Evolutionary conservation across 148 eudicot species (phyloP), one percentile per base, ranked within the genome.

Genomic region (Rhododendron kiyosumense): DNA sequence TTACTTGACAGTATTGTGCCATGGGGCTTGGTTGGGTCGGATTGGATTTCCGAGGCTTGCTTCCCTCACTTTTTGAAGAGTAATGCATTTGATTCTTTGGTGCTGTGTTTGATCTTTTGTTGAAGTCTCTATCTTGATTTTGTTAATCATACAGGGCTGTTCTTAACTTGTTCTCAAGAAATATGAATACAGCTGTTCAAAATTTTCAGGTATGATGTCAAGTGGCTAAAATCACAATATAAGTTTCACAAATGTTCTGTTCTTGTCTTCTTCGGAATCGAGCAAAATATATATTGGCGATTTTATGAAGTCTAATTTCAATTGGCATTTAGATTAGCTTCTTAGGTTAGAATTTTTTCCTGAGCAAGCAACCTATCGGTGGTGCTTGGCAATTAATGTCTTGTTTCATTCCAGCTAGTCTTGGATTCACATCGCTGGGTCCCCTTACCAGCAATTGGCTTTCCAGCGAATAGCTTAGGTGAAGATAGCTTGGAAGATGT

Each of bases 21-120:
- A 92, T 95, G 98, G 99, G 99, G 81, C 98, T 97, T 90, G 98
- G 98, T 69, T 93, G 95, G 96, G 99, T 97, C 88, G 99, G 99
- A 87, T 88, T 97, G 90, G 99, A 97, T 91, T 95, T 94, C 26
- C 92, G 99, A n/a, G 96, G 99, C 79, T 92, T 97, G 90, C 98
- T 97, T 90, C 99, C 99, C 52, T 90, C 98, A 30, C 93, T 97
- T 51, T 97, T 97, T 92, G 99, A 97, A 93, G 98, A 93, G 99
- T 97, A 93, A 92, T 46, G 76, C 82, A 22, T 86, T 69, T 8
- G 36, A 26, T 82, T 78, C 34, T 30, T 30, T 48, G 41, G 59
- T 83, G 41, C 28, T 86, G 48, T 76, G 22, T 36, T 49, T 34
- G 11, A 15, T 45, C 51, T 80, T 76, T 49, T 30, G 45, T 36